phyloP scores from a whole-genome alignment of 129 eudicot species.

The Ambrosia artemisiifolia region DNA sequence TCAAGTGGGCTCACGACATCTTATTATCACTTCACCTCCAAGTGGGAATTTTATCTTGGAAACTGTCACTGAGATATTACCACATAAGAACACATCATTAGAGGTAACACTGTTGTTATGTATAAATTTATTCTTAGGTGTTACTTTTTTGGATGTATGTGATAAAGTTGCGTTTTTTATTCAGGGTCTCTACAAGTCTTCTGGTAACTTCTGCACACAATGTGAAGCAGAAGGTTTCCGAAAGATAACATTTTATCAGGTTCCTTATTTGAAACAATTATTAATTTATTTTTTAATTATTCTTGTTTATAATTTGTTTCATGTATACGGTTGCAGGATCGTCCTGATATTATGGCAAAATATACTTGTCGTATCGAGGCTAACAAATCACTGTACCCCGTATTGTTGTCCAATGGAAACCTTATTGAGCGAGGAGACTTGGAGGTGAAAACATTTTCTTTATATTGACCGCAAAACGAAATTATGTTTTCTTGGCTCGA shows the following conservation, averaged over 20 bases:
- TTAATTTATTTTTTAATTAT: not conserved
- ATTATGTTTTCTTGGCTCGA: not conserved
- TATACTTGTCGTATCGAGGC: slow-evolving; percentile 96
- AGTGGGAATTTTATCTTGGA: slow-evolving; percentile 66
- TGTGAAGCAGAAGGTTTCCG: slow-evolving; percentile 99
- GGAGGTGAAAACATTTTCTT: slow-evolving; percentile 47
- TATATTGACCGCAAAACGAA: not conserved
- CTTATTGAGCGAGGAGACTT: slow-evolving; percentile 85
- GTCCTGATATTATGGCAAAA: slow-evolving; percentile 96
- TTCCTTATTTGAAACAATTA: slow-evolving; percentile 10
- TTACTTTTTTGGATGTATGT: not conserved
- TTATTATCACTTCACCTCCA: slow-evolving; percentile 66
- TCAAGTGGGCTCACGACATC: slow-evolving; percentile 60
- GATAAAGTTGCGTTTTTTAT: slow-evolving; percentile 11
- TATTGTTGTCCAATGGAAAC: slow-evolving; percentile 83
- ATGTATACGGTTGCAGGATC: slow-evolving; percentile 52
- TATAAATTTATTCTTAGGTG: not conserved
- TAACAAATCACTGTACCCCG: slow-evolving; percentile 83
- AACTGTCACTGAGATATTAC: slow-evolving; percentile 66
- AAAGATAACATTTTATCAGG: slow-evolving; percentile 94
- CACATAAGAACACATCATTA: slow-evolving; percentile 83
- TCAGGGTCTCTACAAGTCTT: slow-evolving; percentile 96
- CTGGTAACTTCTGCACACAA: slow-evolving; percentile 97
- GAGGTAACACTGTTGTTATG: slow-evolving; percentile 43
- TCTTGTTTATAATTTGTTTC: slow-evolving; percentile 1